Evolutionary conservation across 441 rosid genomes (phyloP).

Genomic region (Populus hybrid): DNA sequence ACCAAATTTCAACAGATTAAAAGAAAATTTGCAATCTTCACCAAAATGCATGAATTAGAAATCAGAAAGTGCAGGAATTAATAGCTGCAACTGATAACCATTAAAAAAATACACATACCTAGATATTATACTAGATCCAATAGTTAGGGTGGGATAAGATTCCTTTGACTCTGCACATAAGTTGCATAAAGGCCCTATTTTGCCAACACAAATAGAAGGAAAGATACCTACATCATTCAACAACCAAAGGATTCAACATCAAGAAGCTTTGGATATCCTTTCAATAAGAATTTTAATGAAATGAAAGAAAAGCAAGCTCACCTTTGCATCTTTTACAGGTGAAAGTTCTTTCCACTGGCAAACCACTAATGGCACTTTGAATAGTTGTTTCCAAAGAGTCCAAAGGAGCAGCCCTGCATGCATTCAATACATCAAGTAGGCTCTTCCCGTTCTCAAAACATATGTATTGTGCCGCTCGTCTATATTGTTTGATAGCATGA

Average conservation of each 20-base stretch:
- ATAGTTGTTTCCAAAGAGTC: conserved; percentile 71
- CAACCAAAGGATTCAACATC: no score
- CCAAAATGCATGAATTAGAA: conserved; percentile 6
- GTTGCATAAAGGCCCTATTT: conserved; percentile 71
- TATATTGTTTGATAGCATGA: conserved; percentile 90
- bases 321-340: conserved; percentile 94
- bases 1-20: neutral
- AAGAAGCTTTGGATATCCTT: no score
- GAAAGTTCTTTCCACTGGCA: conserved; percentile 64
- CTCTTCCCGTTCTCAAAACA: conserved; percentile 98
- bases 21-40: neutral
- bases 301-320: conserved; percentile 18
- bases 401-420: conserved; percentile 70
- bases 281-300: neutral
- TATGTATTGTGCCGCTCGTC: conserved; percentile 91
- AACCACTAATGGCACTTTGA: conserved; percentile 59
- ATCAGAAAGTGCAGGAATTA: neutral
- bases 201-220: conserved; percentile 51
- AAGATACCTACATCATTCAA: no score
- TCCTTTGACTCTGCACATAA: conserved; percentile 57
- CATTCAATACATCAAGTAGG: conserved; percentile 86
- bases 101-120: conserved; percentile 36
- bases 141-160: conserved; percentile 33
- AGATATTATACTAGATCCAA: conserved; percentile 28
- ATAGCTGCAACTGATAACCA: conserved; percentile 2